Conservation (phyloP, 371 early-diverging fungal species). For the Mucor ambiguus region DNA sequence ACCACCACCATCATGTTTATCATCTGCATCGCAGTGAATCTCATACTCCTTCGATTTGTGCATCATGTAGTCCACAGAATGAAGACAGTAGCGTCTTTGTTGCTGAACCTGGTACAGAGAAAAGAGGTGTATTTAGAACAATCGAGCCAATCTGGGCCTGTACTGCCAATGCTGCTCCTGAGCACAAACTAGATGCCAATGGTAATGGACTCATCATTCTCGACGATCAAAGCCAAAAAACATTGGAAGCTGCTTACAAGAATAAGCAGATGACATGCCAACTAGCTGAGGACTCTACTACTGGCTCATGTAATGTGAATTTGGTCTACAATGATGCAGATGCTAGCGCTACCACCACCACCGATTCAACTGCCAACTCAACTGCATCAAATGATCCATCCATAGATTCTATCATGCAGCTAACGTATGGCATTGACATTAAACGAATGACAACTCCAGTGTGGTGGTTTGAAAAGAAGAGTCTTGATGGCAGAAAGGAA, state of each 20-base stretch:
- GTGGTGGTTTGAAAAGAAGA: background rate
- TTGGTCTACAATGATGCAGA: background rate
- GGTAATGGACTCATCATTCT: background rate
- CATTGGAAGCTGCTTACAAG: background rate
- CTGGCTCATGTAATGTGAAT: background rate
- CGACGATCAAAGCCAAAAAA: background rate
- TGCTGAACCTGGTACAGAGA: background rate
- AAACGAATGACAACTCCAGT: background rate
- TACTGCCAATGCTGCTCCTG: background rate
- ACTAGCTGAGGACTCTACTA: background rate
- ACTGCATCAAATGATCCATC: too few relatives aligned
- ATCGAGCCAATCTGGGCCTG: conserved; percentile 1
- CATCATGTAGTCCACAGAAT: background rate
- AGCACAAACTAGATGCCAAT: background rate
- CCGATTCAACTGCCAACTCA: background rate
- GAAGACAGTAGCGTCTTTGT: background rate
- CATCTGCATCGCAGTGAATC: background rate
- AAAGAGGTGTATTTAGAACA: background rate
- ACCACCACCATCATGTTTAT: background rate
- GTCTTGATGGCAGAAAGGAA: background rate
- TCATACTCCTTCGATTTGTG: background rate
- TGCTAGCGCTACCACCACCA: background rate
- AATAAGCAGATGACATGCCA: background rate
- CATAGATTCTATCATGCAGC: background rate
- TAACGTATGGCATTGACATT: background rate